Percentiles rank a stretch among this genome's conserved stretches.
These are phyloP conservation scores for Medicago ruthenica DNA, from an alignment of 306 rosid species.

Conservation along the genomic window DNA sequence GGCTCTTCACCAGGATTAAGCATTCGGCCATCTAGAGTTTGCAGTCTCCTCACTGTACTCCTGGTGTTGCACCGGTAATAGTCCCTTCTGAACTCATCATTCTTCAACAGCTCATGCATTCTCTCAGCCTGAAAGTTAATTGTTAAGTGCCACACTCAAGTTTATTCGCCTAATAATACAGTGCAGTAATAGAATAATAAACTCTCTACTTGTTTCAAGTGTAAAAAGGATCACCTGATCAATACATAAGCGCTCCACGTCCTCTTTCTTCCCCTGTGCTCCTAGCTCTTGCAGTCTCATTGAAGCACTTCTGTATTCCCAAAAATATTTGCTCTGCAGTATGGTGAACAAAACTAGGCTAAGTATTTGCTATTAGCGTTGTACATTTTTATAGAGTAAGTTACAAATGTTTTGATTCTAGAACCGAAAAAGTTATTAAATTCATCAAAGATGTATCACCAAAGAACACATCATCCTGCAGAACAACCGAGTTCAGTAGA, in stretches of 20 bases:
- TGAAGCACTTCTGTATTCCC: constrained; percentile 64
- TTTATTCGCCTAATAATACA: constrained; percentile 2
- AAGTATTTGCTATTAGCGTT: constrained; percentile 35
- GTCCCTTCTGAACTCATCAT: constrained; percentile 74
- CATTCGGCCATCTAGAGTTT: constrained; percentile 78
- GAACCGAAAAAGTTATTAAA: not conserved
- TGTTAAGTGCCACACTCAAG: constrained; percentile 39
- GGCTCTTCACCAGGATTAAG: constrained; percentile 87
- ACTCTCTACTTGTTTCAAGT: constrained; percentile 13
- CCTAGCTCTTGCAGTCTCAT: constrained; percentile 57
- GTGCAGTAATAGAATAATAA: constrained; percentile 32
- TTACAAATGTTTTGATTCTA: not conserved
- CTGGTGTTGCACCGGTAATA: constrained; percentile 76
- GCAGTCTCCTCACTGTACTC: constrained; percentile 80
- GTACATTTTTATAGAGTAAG: not conserved
- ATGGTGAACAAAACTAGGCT: constrained; percentile 37
- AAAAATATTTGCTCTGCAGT: constrained; percentile 70
- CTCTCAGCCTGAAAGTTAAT: constrained; percentile 63
- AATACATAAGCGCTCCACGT: constrained; percentile 61
- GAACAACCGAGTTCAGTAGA: constrained; percentile 23
- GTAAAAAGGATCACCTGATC: constrained; percentile 63
- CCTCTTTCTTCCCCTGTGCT: constrained; percentile 59
- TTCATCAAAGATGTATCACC: not conserved
- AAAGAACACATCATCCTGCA: constrained; percentile 9
- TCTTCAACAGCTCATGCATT: constrained; percentile 69